Evolutionary conservation across 176 grass and related monocot genomes (phyloP), one percentile per base, ranked within the genome.

Genomic region (Canna indica): DNA sequence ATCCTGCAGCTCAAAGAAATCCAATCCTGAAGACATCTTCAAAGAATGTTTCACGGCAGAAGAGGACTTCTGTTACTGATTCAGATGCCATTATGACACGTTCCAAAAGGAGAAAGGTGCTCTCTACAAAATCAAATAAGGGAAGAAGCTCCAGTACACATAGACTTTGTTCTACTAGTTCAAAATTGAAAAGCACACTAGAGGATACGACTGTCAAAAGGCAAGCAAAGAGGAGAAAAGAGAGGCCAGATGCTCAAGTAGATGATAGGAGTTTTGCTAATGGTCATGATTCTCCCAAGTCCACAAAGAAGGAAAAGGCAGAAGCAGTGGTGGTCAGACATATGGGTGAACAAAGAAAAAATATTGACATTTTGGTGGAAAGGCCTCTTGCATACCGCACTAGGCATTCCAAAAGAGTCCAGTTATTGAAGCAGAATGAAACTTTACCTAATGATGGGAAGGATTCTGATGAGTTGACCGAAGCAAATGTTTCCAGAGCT

Each of bases 341-440:
- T 53, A 34, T 52, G 5, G 24, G 20, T 42, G 36, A 73, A 41
- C 20, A 25, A 38, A 66, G 35, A 38, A 18, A 36, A 41, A 20
- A 20, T 29, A 48, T 18, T 50, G 22, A 50, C 16, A 70, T 39
- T 59, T 73, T 41, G 25, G 35, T 73, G 71, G 5, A 42, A 3
- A 58, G 38, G 6, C 34, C 25, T 47, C 8, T 69, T 77, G 35
- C 75, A 18, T 14, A 48, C 52, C 1, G 20, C 5, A 53, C 42
- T 48, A 66, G 73, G 73, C 16, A 36, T 65, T 76, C 73, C 17
- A 50, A 76, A 50, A 76, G 44, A 65, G 26, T 64, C 12, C 39
- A 73, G 22, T 24, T 61, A 61, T 27, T 74, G 54, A 26, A 65
- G 47, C 42, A 66, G 31, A 52, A 39, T 17, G 22, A 27, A 29